phyloP scores from a whole-genome alignment of 345 rosid genomes.

The Murraya koenigii region DNA sequence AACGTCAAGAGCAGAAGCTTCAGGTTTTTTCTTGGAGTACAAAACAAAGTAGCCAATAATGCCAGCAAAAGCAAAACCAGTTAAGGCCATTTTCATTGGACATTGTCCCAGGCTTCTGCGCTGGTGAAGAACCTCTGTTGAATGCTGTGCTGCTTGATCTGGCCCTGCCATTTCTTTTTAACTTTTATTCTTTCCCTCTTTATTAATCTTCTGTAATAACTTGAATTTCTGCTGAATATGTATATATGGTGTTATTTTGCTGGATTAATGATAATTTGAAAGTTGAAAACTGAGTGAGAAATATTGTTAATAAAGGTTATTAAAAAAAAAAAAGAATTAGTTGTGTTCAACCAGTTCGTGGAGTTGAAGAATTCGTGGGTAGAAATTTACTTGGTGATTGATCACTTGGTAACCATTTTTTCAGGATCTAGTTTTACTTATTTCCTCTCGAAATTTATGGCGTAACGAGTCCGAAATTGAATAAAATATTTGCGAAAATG shows the following conservation, averaged over 20 bases:
- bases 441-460: background rate
- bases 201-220: background rate
- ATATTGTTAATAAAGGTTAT: too few species aligned
- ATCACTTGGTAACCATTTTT: background rate
- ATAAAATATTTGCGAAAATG: background rate
- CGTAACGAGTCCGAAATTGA: background rate
- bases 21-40: slow-evolving; percentile 55
- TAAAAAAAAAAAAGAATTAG: too few species aligned
- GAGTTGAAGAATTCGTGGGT: background rate
- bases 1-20: slow-evolving; percentile 61
- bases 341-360: too few species aligned
- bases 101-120: slow-evolving; percentile 20
- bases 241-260: too few species aligned
- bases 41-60: slow-evolving; percentile 50
- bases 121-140: slow-evolving; percentile 37
- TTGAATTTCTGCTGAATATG: background rate
- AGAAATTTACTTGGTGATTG: slow-evolving; percentile 1
- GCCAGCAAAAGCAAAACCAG: slow-evolving; percentile 35
- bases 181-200: background rate
- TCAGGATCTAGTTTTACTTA: background rate
- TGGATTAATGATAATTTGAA: too few species aligned
- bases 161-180: slow-evolving; percentile 29
- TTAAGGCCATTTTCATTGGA: slow-evolving; percentile 46
- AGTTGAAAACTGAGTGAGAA: too few species aligned
- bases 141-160: slow-evolving; percentile 29